These are phyloP conservation scores for Haplosporangium sp. DNA, from an alignment of 371 early-diverging fungal genomes.

Conservation along the genomic window DNA sequence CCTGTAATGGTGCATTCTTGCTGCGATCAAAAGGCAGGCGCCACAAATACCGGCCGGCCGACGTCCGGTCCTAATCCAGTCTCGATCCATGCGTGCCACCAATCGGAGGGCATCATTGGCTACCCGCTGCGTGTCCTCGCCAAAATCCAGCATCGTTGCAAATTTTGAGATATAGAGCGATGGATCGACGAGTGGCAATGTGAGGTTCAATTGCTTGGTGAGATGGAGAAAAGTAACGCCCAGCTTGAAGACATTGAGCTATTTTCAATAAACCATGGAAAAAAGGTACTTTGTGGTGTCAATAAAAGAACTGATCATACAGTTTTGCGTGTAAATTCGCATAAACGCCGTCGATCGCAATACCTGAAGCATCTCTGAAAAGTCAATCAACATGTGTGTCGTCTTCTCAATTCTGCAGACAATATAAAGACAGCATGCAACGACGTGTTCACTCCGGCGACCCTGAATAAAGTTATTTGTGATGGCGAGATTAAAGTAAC, in stretches of 20 bases:
- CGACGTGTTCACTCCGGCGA: slow-evolving; percentile 85
- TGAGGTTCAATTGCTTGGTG: slow-evolving; percentile 76
- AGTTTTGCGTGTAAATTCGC: no score
- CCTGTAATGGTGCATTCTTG: slow-evolving; percentile 94
- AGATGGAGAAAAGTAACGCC: slow-evolving; percentile 95
- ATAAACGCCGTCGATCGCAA: neutral
- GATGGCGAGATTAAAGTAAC: slow-evolving; percentile 95
- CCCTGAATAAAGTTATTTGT: slow-evolving; percentile 95
- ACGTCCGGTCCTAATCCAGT: slow-evolving; percentile 98
- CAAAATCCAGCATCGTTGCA: slow-evolving; percentile 94
- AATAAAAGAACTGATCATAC: neutral
- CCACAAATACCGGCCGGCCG: slow-evolving; percentile 99
- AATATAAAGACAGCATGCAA: slow-evolving; percentile 97
- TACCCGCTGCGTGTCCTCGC: slow-evolving; percentile 85
- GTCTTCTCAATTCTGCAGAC: slow-evolving; percentile 94
- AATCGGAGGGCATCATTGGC: slow-evolving; percentile 88
- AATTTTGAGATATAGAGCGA: slow-evolving; percentile 97
- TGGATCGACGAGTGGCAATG: slow-evolving; percentile 96
- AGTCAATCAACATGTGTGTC: slow-evolving; percentile 98
- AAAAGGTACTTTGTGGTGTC: neutral
- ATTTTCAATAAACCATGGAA: slow-evolving; percentile 8
- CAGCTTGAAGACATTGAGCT: slow-evolving; percentile 93
- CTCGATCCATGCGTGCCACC: slow-evolving; percentile 96
- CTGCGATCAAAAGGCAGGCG: slow-evolving; percentile 95
- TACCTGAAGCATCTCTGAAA: slow-evolving; percentile 89